phyloP scores from a whole-genome alignment of 1,284 basidiomycete species.

The Erythrobasidium hasegawianum region DNA sequence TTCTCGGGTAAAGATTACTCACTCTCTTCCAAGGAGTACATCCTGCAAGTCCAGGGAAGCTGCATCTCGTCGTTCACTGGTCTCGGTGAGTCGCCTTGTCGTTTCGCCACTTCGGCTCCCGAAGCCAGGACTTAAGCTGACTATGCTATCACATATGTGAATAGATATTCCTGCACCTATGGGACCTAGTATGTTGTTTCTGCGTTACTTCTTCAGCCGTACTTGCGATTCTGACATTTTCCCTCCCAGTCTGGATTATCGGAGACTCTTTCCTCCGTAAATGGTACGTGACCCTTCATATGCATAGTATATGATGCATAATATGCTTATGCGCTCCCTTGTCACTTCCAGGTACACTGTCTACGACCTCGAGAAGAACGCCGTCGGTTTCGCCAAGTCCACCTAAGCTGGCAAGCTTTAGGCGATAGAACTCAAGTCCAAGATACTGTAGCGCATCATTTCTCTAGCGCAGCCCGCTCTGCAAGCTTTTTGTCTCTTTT shows the following conservation, averaged over 20 bases:
- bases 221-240: slow-evolving; percentile 2
- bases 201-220: background rate
- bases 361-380: slow-evolving; percentile 33
- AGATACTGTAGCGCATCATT: too few relatives aligned
- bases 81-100: slow-evolving; percentile 59
- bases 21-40: slow-evolving; percentile 57
- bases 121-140: too few relatives aligned
- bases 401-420: slow-evolving; percentile 3
- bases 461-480: too few relatives aligned
- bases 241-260: slow-evolving; percentile 84
- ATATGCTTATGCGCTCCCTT: slow-evolving; percentile 46
- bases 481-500: too few relatives aligned
- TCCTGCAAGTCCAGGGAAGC: slow-evolving; percentile 79
- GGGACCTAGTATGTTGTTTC: background rate
- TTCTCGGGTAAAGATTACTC: slow-evolving; percentile 55
- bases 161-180: background rate
- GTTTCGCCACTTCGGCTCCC: background rate
- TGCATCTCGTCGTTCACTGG: slow-evolving; percentile 94
- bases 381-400: slow-evolving; percentile 30
- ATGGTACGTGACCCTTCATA: background rate
- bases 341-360: slow-evolving; percentile 44
- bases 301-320: background rate
- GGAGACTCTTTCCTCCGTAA: slow-evolving; percentile 54
- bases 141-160: too few relatives aligned
- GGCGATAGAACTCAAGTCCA: too few relatives aligned